These are phyloP conservation scores for Tylopilus rubrobrunneus DNA, from an alignment of 768 basidiomycete genomes.

Conservation along the genomic window DNA sequence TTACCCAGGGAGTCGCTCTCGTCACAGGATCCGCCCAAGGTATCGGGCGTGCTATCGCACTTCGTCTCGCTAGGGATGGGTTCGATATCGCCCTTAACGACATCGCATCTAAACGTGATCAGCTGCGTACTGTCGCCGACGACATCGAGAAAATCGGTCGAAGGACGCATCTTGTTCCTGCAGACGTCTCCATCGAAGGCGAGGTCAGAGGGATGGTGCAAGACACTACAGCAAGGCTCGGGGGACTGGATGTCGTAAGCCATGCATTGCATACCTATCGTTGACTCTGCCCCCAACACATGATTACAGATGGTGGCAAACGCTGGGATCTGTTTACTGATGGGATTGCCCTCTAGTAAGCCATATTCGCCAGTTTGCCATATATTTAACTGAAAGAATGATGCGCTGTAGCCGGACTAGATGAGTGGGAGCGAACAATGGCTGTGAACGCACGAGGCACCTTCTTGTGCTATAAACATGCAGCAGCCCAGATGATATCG, in stretches of 20 bases:
- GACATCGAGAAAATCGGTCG: conserved; percentile 31
- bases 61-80: conserved; percentile 33
- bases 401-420: conserved; percentile 26
- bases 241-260: conserved; percentile 47
- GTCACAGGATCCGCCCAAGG: conserved; percentile 33
- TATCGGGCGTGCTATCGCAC: conserved; percentile 28
- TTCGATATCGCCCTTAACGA: conserved; percentile 32
- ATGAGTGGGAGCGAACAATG: conserved; percentile 40
- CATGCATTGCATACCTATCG: too few relatives aligned
- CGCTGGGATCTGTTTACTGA: conserved; percentile 9
- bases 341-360: conserved; percentile 5
- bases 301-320: conserved; percentile 26
- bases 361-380: background rate
- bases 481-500: conserved; percentile 55
- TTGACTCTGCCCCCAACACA: background rate
- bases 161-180: conserved; percentile 25
- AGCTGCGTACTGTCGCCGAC: conserved; percentile 25
- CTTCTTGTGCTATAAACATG: conserved; percentile 63
- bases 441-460: conserved; percentile 54
- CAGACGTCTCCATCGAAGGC: conserved; percentile 40
- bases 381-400: background rate
- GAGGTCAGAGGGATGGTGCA: conserved; percentile 42
- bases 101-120: conserved; percentile 21
- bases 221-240: conserved; percentile 28
- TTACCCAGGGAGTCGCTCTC: conserved; percentile 30